phyloP scores from a whole-genome alignment of 768 basidiomycete species.

The Pleurotus tuoliensis region DNA sequence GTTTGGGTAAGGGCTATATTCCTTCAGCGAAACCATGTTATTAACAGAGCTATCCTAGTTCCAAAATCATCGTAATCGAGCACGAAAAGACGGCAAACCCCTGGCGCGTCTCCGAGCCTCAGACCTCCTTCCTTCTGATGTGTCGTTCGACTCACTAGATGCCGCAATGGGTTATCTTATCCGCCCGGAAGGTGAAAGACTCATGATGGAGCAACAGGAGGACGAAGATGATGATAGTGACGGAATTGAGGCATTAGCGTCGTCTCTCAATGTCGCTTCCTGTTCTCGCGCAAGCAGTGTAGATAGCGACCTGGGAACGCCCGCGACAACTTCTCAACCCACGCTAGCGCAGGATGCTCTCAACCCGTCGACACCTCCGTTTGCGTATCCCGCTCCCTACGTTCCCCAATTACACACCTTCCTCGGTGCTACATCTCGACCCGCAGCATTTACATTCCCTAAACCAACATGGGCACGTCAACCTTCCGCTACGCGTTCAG shows the following conservation, averaged over 20 bases:
- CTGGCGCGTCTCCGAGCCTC: conserved; percentile 15
- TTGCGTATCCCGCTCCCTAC: conserved; percentile 21
- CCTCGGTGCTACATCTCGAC: conserved; percentile 9
- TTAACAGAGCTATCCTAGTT: too few species aligned
- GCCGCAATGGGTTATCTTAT: conserved; percentile 21
- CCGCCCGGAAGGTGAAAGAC: conserved; percentile 15
- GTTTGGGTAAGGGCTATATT: too few species aligned
- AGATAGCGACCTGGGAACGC: neutral
- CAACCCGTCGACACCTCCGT: conserved; percentile 10
- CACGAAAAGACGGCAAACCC: conserved; percentile 25
- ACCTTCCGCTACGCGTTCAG: conserved; percentile 11
- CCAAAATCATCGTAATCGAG: conserved; percentile 47
- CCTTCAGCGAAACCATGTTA: too few species aligned
- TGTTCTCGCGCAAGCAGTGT: too few species aligned
- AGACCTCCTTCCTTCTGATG: conserved; percentile 16
- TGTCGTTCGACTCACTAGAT: conserved; percentile 21
- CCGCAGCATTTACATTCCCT: conserved; percentile 18
- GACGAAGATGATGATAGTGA: conserved; percentile 9
- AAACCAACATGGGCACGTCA: conserved; percentile 28
- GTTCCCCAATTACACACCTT: conserved; percentile 9
- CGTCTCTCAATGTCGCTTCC: too few species aligned
- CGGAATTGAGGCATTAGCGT: too few species aligned
- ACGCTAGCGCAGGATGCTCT: neutral
- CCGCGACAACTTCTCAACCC: neutral
- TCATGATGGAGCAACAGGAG: neutral